phyloP scores from a whole-genome alignment of 129 eudicot species.

The Apium graveolens region DNA sequence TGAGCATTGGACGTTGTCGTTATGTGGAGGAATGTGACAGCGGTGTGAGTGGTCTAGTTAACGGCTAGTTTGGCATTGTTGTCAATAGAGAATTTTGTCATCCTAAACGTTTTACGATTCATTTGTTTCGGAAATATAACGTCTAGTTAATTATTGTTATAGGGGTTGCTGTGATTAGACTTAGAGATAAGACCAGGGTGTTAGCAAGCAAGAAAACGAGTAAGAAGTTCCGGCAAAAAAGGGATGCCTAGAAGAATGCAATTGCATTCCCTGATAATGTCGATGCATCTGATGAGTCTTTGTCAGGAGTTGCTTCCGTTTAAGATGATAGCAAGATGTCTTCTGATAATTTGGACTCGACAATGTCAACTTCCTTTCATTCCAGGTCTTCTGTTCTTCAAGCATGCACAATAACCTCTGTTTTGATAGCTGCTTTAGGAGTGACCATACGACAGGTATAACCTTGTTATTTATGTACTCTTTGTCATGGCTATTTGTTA shows the following conservation, averaged over 20 bases:
- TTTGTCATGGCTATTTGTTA: neutral
- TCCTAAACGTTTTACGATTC: too few relatives aligned
- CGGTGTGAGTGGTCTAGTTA: neutral
- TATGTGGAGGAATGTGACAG: neutral
- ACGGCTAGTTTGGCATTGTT: neutral
- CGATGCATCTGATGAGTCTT: slow-evolving; percentile 14
- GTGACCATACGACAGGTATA: slow-evolving; percentile 69
- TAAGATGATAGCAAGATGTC: slow-evolving; percentile 8
- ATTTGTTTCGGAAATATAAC: too few relatives aligned
- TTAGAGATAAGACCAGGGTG: slow-evolving; percentile 25
- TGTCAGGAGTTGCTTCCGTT: slow-evolving; percentile 17
- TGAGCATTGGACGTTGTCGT: neutral
- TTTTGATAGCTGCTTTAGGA: slow-evolving; percentile 51
- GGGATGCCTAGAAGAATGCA: too few relatives aligned
- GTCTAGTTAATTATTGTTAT: too few relatives aligned
- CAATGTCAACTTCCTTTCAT: slow-evolving; percentile 33
- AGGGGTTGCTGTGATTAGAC: too few relatives aligned
- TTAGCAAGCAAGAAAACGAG: slow-evolving; percentile 45
- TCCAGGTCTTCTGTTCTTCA: slow-evolving; percentile 75
- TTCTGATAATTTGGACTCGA: too few relatives aligned
- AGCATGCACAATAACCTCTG: slow-evolving; percentile 74
- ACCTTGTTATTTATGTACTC: neutral
- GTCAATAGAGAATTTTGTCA: too few relatives aligned
- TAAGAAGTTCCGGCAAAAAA: slow-evolving; percentile 39
- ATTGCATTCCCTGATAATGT: too few relatives aligned